Evolutionary conservation across 768 basidiomycete genomes (phyloP).

Genomic region (Podaxis sp.): DNA sequence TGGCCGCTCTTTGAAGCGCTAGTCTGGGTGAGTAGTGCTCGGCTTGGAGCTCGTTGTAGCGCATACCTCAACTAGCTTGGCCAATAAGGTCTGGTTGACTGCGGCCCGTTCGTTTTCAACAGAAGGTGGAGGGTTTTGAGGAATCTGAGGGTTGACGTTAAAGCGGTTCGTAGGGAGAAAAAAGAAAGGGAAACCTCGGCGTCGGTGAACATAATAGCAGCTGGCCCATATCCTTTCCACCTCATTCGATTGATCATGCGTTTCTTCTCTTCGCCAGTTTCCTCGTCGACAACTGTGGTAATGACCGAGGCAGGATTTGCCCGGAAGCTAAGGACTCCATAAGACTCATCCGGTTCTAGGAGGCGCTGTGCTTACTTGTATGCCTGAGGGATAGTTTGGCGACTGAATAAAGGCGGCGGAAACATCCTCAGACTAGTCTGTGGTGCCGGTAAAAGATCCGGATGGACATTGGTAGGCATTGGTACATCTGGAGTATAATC

Average conservation of each 20-base stretch:
- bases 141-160: constrained; percentile 43
- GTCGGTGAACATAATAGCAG: constrained; percentile 67
- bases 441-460: constrained; percentile 24
- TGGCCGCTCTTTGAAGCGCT: constrained; percentile 76
- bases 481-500: neutral
- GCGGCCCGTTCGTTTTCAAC: constrained; percentile 59
- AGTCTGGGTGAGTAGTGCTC: neutral
- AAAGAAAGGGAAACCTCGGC: constrained; percentile 29
- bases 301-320: constrained; percentile 72
- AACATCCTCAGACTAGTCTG: constrained; percentile 70
- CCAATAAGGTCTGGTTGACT: constrained; percentile 53
- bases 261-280: constrained; percentile 78
- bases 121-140: constrained; percentile 58
- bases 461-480: constrained; percentile 46
- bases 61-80: constrained; percentile 51
- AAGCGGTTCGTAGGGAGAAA: neutral
- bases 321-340: constrained; percentile 57
- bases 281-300: constrained; percentile 64
- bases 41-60: neutral
- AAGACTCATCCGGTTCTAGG: neutral
- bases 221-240: constrained; percentile 83
- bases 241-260: constrained; percentile 82
- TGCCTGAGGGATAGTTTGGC: constrained; percentile 73
- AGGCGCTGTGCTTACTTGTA: constrained; percentile 56
- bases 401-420: constrained; percentile 88